These are phyloP conservation scores for Teratosphaeria zuluensis DNA, from an alignment of 2,329 filamentous ascomycete genomes.

Conservation along the genomic window DNA sequence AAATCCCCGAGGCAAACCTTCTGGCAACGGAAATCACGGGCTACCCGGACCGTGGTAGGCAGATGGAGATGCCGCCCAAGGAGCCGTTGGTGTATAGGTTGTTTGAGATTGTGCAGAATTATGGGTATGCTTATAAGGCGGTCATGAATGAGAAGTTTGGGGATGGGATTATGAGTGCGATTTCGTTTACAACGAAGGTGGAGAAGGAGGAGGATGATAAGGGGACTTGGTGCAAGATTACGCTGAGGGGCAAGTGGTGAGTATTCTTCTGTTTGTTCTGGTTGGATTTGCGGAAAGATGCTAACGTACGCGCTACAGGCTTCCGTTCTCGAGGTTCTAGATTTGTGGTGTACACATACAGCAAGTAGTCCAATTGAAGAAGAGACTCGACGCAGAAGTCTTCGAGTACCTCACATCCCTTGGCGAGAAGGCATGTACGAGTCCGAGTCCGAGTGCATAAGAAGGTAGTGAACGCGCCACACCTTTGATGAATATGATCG, in stretches of 20 bases:
- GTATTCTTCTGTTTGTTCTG: conserved; percentile 16
- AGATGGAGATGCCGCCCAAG: conserved; percentile 71
- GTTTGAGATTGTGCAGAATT: conserved; percentile 94
- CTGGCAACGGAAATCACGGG: conserved; percentile 51
- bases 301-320: conserved; percentile 25
- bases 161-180: conserved; percentile 89
- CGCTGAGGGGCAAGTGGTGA: conserved; percentile 73
- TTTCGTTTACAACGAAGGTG: conserved; percentile 80
- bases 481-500: neutral
- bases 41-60: conserved; percentile 71
- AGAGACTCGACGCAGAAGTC: neutral
- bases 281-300: neutral
- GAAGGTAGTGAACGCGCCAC: neutral
- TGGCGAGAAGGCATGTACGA: neutral
- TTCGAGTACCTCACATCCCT: neutral
- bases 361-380: neutral
- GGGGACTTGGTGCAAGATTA: conserved; percentile 80
- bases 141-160: conserved; percentile 82
- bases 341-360: neutral
- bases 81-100: conserved; percentile 84
- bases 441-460: neutral
- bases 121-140: conserved; percentile 92
- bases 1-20: conserved; percentile 48
- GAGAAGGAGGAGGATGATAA: conserved; percentile 74
- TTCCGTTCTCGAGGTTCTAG: conserved; percentile 42